phyloP scores from a whole-genome alignment of 2,329 filamentous ascomycete genomes.

The Trichoderma sp. region DNA sequence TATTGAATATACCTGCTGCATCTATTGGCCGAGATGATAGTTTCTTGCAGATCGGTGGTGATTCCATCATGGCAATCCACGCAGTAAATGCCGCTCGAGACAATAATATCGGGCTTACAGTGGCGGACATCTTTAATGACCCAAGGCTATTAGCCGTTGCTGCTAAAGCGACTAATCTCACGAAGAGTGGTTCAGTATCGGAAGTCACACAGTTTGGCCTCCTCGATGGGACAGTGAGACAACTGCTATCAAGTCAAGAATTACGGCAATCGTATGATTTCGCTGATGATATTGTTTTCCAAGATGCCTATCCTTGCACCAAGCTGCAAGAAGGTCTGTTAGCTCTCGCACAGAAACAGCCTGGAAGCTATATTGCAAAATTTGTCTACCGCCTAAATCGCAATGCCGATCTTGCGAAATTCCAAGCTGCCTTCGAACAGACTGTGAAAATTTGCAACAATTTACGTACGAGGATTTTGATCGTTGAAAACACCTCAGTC shows the following conservation, averaged over 20 bases:
- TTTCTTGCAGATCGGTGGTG: constrained; percentile 20
- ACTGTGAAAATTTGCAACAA: background rate
- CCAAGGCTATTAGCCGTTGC: constrained; percentile 10
- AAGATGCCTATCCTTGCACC: background rate
- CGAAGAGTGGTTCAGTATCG: background rate
- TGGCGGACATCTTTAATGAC: constrained; percentile 21
- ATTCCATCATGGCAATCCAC: constrained; percentile 21
- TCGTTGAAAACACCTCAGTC: background rate
- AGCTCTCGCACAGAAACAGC: background rate
- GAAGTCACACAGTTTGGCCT: background rate
- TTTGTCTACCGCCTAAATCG: background rate
- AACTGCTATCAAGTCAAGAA: background rate
- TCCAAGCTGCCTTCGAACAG: constrained; percentile 20
- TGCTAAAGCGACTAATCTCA: background rate
- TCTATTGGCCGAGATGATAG: background rate
- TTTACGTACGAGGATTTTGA: constrained; percentile 22
- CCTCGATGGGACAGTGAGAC: background rate
- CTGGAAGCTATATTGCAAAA: background rate
- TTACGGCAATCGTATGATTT: background rate
- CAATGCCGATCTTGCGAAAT: background rate
- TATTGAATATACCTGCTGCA: background rate
- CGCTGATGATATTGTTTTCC: background rate
- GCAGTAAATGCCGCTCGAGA: background rate
- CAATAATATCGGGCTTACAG: background rate
- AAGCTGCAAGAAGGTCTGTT: background rate